These are phyloP conservation scores for Aechmea fasciata DNA, from an alignment of 176 grass and related monocot species.

Conservation along the genomic window DNA sequence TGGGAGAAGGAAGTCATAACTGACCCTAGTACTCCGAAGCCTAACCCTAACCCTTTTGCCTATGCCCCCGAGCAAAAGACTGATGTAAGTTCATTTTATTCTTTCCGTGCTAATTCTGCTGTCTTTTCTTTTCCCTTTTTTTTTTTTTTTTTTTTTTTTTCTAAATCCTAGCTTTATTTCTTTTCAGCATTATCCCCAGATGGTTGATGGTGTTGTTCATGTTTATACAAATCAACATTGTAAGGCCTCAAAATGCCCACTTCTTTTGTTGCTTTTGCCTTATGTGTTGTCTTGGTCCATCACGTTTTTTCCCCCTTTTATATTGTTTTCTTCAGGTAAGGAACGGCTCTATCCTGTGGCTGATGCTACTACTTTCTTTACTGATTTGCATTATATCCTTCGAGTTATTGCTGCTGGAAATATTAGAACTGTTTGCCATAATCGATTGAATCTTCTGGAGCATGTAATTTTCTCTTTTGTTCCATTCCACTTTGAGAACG, in stretches of 20 bases:
- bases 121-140: no score
- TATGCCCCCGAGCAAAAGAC: constrained; percentile 60
- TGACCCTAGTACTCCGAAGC: constrained; percentile 91
- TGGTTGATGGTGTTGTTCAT: constrained; percentile 97
- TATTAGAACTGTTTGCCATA: constrained; percentile 85
- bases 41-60: constrained; percentile 63
- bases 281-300: background rate
- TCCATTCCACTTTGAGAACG: no score
- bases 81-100: constrained; percentile 40
- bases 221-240: constrained; percentile 66
- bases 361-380: constrained; percentile 92
- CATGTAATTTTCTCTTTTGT: constrained; percentile 41
- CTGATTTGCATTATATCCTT: constrained; percentile 91
- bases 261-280: constrained; percentile 10
- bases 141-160: no score
- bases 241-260: constrained; percentile 23
- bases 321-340: constrained; percentile 42
- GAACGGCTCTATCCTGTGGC: constrained; percentile 71
- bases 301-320: constrained; percentile 6
- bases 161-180: background rate
- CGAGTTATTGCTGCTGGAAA: constrained; percentile 79
- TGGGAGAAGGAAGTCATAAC: constrained; percentile 98
- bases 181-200: constrained; percentile 69
- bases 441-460: constrained; percentile 83
- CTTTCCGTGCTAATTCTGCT: background rate